Conservation (phyloP, 2,329 filamentous ascomycete species). For the Graphilbum fragrans region DNA sequence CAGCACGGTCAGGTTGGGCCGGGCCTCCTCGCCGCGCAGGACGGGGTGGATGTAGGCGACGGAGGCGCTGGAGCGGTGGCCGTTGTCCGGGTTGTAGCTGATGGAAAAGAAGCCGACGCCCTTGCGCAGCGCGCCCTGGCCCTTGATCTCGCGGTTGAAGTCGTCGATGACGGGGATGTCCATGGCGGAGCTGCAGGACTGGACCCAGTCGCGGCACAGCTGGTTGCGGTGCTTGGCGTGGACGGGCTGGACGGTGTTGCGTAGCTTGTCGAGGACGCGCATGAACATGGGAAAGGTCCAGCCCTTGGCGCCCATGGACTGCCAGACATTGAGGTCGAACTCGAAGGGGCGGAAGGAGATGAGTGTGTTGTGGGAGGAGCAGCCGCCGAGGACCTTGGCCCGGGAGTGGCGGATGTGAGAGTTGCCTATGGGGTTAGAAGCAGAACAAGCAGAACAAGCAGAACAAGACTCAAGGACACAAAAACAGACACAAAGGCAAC, state of each 20-base stretch:
- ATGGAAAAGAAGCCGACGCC: conserved; percentile 86
- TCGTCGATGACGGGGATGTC: conserved; percentile 71
- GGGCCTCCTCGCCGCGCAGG: conserved; percentile 67
- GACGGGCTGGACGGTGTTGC: conserved; percentile 83
- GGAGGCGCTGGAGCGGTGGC: conserved; percentile 71
- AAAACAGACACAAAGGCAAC: neutral
- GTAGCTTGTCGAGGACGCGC: conserved; percentile 68
- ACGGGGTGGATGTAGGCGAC: conserved; percentile 92
- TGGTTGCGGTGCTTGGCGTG: conserved; percentile 79
- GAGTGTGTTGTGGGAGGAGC: conserved; percentile 87
- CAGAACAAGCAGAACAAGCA: conserved; percentile 18
- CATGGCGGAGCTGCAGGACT: conserved; percentile 66
- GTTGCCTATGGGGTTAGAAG: conserved; percentile 42
- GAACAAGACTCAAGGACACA: neutral
- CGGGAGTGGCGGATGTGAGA: conserved; percentile 85
- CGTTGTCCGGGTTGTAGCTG: conserved; percentile 82
- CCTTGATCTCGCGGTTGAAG: conserved; percentile 75
- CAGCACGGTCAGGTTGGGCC: conserved; percentile 73
- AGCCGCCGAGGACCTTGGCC: conserved; percentile 84
- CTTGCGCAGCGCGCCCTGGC: conserved; percentile 58
- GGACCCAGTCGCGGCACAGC: conserved; percentile 82
- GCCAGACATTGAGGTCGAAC: conserved; percentile 79
- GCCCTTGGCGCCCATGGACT: conserved; percentile 66
- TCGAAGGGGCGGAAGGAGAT: conserved; percentile 88
- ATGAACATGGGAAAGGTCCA: conserved; percentile 83